Evolutionary conservation across 441 rosid genomes (phyloP), one percentile per base, ranked within the genome.

Genomic region (Macaranga tanarius): DNA sequence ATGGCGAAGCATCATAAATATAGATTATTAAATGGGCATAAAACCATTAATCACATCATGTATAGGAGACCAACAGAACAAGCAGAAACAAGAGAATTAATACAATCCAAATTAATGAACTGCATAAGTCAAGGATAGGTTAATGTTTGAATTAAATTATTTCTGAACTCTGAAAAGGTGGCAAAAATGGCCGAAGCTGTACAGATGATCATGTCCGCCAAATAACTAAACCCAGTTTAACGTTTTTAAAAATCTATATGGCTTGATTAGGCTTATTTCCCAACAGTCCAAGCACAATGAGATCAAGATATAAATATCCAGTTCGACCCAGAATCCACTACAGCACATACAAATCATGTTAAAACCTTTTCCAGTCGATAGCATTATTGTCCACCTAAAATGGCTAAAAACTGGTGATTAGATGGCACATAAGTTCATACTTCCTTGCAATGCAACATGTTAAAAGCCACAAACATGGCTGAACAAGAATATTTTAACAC

Each of bases 341-440:
- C 22, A 42, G 8, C 34, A n/a, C 42, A 69, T 69, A 15, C 62
- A 34, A 38, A 54, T 69, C 52, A 38, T 69, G 44, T 25, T 56
- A 56, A n/a, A 48, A 19, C 20, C 13, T 26, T 2, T 65, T 42
- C 13, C 38, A 34, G 31, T 17, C 40, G 40, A 25, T 10, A 8
- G 6, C 7, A 28, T 6, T 25, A 16, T 23, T 7, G 12, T 25
- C 22, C 56, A 65, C 10, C 66, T n/a, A 7, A 44, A 65, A 28
- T 64, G n/a, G 23, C 26, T 10, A 67, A 19, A 67, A 51, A 16
- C 11, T 19, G 13, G 2, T 10, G 10, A 51, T 44, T 42, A 45
- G 50, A 65, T 65, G 23, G n/a, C 42, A 64, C 8, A 16, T 9
- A 52, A 8, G 25, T 45, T 70, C 31, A 44, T 26, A 11, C 23